A percentile compares a stretch with the other conserved stretches of the same genome.
Evolutionary conservation across 306 rosid genomes (phyloP).

Genomic region (Casuarina glauca): DNA sequence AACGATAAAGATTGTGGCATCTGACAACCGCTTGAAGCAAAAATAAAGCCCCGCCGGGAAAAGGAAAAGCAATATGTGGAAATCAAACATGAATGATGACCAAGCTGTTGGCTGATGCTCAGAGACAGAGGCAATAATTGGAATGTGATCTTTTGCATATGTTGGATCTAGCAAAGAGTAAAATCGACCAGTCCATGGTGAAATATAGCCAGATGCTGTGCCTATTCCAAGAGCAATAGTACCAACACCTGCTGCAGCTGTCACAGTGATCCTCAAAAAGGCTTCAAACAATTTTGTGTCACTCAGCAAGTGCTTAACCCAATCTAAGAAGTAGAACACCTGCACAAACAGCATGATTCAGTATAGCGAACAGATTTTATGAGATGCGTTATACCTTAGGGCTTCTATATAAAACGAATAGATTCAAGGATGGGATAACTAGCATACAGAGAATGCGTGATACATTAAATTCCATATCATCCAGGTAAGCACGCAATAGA

Average conservation of each 20-base stretch:
- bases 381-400: too few species aligned
- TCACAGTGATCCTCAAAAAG: slow-evolving; percentile 91
- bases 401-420: too few species aligned
- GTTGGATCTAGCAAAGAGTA: slow-evolving; percentile 98
- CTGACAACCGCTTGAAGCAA: slow-evolving; percentile 97
- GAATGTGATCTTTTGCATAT: slow-evolving; percentile 97
- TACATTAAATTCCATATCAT: background rate
- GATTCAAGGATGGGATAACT: background rate
- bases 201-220: slow-evolving; percentile 90
- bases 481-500: background rate
- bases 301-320: slow-evolving; percentile 82
- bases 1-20: slow-evolving; percentile 93
- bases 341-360: slow-evolving; percentile 35
- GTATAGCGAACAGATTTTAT: slow-evolving; percentile 10
- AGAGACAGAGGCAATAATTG: slow-evolving; percentile 96
- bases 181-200: slow-evolving; percentile 99
- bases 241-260: slow-evolving; percentile 73
- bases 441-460: background rate
- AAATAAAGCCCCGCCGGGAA: slow-evolving; percentile 99
- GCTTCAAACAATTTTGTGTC: slow-evolving; percentile 82
- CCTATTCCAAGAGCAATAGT: slow-evolving; percentile 89
- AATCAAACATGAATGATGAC: slow-evolving; percentile 99
- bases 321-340: slow-evolving; percentile 94
- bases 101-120: slow-evolving; percentile 99
- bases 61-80: slow-evolving; percentile 86